Percentiles rank a stretch among this genome's conserved stretches.
Evolutionary conservation across 495 filamentous ascomycete species (phyloP).

Genomic region (Filosporella fistucella): DNA sequence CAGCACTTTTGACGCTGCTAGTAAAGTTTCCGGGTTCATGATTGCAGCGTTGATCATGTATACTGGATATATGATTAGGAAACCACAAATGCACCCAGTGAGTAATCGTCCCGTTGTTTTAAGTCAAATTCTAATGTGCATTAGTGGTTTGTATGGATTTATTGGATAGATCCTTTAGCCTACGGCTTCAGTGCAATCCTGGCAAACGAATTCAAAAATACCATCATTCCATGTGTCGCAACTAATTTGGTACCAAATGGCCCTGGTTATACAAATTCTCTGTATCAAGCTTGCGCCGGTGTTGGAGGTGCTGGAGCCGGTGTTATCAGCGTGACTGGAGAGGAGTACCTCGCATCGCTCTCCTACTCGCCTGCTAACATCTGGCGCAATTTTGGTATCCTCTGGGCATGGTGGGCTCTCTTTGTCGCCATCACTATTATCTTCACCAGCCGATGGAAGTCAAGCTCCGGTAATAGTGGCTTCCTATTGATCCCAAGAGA

Average conservation of each 20-base stretch:
- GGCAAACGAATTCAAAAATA: slow-evolving; percentile 35
- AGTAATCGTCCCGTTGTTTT: background rate
- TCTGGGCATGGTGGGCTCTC: slow-evolving; percentile 58
- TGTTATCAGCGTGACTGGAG: slow-evolving; percentile 54
- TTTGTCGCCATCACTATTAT: slow-evolving; percentile 53
- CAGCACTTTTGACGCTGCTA: slow-evolving; percentile 46
- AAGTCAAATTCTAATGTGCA: slow-evolving; percentile 26
- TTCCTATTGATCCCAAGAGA: slow-evolving; percentile 34
- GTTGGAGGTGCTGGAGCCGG: slow-evolving; percentile 51
- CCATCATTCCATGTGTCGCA: slow-evolving; percentile 45
- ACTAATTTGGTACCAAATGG: slow-evolving; percentile 54
- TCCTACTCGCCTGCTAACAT: slow-evolving; percentile 54
- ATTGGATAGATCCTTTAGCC: slow-evolving; percentile 32
- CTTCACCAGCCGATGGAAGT: slow-evolving; percentile 35
- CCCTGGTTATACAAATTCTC: slow-evolving; percentile 42
- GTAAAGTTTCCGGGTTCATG: slow-evolving; percentile 48
- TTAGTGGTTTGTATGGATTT: slow-evolving; percentile 23
- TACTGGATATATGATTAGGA: slow-evolving; percentile 36
- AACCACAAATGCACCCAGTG: slow-evolving; percentile 30
- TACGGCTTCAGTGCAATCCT: slow-evolving; percentile 40
- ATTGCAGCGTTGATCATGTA: slow-evolving; percentile 31
- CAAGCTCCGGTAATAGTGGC: slow-evolving; percentile 9
- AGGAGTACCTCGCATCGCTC: slow-evolving; percentile 62
- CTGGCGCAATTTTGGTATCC: slow-evolving; percentile 81
- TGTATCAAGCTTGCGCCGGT: slow-evolving; percentile 56